Base-by-base conservation (phyloP, 129 eudicot species). In the Saposhnikovia divaricata region DNA sequence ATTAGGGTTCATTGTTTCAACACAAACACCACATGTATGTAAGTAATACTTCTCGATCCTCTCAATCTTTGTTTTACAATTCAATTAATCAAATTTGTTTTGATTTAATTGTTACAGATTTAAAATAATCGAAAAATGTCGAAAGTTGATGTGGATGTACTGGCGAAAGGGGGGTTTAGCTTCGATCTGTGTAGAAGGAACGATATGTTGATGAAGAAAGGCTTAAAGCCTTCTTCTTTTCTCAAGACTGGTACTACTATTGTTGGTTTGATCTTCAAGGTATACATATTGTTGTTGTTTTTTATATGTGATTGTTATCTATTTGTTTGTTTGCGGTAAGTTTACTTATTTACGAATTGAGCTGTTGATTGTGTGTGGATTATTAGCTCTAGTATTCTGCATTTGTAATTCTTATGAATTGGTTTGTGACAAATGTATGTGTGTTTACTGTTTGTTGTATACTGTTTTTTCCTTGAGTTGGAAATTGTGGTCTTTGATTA, bases 161-260 rank as follows among this genome's bases (percentile, higher is more conserved):
- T 93, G 6, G 68, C 78, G 1, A 94, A 89, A 83, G 91, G 96
- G 9, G 98, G 96, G 45, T 94, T 94, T 70, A 86, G 86, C 50
- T 94, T 91, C 86, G 97, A 92, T 72, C 77, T 88, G 82, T 94
- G 97, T 79, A 87, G 89, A 80, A 89, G 98, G 75, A 94, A 94
- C 80, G 93, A 90, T 28, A 91, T 94, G 96, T 82, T 94, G 25
- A 38, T 86, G 81, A 84, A 87, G 19, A 91, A 90, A 59, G 98
- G 98, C 9, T 42, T 89, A 16, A 85, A 90, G 76, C 74, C 82
- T 72, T 88, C 98, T 0, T 72, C 88, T 15, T 94, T 73, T 83
- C 92, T 87, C 42, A 94, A 94, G 85, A 94, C 97, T n/a, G 98
- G 98, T 40, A 94, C 98, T 4, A 94, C 97, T 1, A 94, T 94